Percentiles rank a stretch among this genome's conserved stretches.
Conservation (phyloP, 768 basidiomycete species). For the Trametes punicea region DNA sequence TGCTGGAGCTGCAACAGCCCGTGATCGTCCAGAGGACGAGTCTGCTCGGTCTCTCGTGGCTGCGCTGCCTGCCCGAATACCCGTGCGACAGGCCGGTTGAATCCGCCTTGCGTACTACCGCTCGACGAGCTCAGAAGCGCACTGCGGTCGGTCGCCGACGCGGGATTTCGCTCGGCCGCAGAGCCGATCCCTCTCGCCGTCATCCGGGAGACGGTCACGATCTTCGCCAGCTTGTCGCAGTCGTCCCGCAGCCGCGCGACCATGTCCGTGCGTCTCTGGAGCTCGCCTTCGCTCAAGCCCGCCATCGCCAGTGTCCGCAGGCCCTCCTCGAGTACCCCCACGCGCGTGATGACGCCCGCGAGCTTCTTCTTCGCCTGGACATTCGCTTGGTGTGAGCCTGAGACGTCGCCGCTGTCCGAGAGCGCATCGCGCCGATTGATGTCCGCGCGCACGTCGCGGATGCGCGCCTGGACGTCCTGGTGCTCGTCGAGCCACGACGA, state of each 20-base stretch:
- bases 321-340: constrained; percentile 67
- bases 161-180: constrained; percentile 38
- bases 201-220: constrained; percentile 74
- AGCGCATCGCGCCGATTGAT: constrained; percentile 87
- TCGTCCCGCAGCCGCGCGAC: constrained; percentile 86
- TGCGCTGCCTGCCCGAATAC: constrained; percentile 70
- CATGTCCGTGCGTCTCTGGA: constrained; percentile 86
- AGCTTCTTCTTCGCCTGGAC: constrained; percentile 85
- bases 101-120: constrained; percentile 19
- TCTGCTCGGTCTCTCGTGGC: constrained; percentile 79
- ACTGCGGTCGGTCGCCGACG: constrained; percentile 57
- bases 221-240: constrained; percentile 81
- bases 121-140: constrained; percentile 50
- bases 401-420: constrained; percentile 67
- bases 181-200: constrained; percentile 38
- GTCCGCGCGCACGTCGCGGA: constrained; percentile 81
- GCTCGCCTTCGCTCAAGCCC: constrained; percentile 89
- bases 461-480: constrained; percentile 65
- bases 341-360: constrained; percentile 70
- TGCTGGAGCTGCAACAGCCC: constrained; percentile 81
- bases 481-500: constrained; percentile 92
- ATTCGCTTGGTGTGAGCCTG: constrained; percentile 72
- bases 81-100: constrained; percentile 55
- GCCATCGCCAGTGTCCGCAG: constrained; percentile 59
- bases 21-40: constrained; percentile 82